Evolutionary conservation across 208 protist genomes (phyloP).

Genomic region (Leishmania braziliensis): DNA sequence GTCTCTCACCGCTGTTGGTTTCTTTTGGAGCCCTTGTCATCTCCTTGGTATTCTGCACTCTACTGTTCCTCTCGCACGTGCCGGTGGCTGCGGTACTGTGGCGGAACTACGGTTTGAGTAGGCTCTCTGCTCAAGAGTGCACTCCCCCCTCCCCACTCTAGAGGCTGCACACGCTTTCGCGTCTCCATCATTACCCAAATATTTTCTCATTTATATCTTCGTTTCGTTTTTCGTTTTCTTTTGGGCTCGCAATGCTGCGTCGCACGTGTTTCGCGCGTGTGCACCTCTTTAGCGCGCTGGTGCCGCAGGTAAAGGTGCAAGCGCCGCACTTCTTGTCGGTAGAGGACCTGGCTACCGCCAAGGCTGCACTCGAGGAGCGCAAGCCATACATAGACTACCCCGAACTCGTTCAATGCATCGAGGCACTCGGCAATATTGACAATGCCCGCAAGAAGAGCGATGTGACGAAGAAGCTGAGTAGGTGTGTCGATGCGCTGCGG

Average conservation of each 20-base stretch:
- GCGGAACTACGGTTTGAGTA: background rate
- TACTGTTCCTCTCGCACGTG: background rate
- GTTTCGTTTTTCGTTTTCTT: background rate
- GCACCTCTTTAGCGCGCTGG: conserved; percentile 81
- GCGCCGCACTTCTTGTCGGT: conserved; percentile 42
- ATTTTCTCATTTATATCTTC: conserved; percentile 7
- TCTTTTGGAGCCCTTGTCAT: no score
- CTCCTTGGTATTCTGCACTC: background rate
- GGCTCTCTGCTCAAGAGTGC: background rate
- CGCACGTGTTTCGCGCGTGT: conserved; percentile 49
- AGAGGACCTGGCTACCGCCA: conserved; percentile 44
- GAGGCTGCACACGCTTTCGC: background rate
- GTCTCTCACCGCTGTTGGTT: no score
- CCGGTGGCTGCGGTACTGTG: background rate
- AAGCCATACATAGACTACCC: conserved; percentile 42
- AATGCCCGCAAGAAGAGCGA: conserved; percentile 44
- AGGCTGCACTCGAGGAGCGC: conserved; percentile 51
- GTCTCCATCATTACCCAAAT: background rate
- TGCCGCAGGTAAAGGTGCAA: conserved; percentile 55
- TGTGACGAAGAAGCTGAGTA: conserved; percentile 39
- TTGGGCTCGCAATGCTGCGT: conserved; percentile 53
- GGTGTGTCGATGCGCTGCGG: conserved; percentile 57
- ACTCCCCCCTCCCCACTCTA: background rate
- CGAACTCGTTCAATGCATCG: conserved; percentile 40
- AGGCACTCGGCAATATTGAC: conserved; percentile 38